Evolutionary conservation across 345 rosid genomes (phyloP), one percentile per base, ranked within the genome.

Genomic region (Brassica incana): DNA sequence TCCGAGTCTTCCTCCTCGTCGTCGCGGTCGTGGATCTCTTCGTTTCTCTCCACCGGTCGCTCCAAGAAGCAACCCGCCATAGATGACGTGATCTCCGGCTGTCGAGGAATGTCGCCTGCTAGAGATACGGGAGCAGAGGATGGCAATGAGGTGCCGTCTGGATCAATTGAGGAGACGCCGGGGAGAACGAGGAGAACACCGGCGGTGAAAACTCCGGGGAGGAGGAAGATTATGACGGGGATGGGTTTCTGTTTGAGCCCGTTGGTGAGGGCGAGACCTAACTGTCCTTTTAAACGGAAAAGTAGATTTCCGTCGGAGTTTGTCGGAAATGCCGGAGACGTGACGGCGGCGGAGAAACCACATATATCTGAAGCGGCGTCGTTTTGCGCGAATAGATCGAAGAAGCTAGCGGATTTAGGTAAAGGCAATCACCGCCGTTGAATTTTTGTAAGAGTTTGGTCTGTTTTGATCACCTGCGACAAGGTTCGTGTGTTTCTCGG

Each of bases 351-450:
- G 66, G 85, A 30, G 78, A 90, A 87, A 78, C 97, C 95, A 2
- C 89, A 88, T 77, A 83, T 93, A 0, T 88, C 96, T 0, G 78
- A 83, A 15, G 97, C 96, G 77, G 90, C 96, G 83, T 84, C 95
- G 76, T 90, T 79, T 78, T 83, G 87, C 71, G 93, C 84, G 5
- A 95, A 90, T 72, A 79, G 98, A 63, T 95, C 99, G 12, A 86
- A 90, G 87, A 95, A 95, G 87, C 90, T 93, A 5, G 94, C 86
- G 36, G 97, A 93, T 85, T 88, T 95, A 16, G 99, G 99, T 38
- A 87, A 89, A 79, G 84, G 69, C 65, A 81, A 85, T 83, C 88
- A 33, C 43, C 90, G 89, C 88, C 94, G 88, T 83, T 89, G 86
- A 91, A 67, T 50, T 69, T n/a, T 65, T 18, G 59, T 58, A 36